Base-by-base conservation (phyloP, 2,329 filamentous ascomycete genomes). In the Alternaria panax region DNA sequence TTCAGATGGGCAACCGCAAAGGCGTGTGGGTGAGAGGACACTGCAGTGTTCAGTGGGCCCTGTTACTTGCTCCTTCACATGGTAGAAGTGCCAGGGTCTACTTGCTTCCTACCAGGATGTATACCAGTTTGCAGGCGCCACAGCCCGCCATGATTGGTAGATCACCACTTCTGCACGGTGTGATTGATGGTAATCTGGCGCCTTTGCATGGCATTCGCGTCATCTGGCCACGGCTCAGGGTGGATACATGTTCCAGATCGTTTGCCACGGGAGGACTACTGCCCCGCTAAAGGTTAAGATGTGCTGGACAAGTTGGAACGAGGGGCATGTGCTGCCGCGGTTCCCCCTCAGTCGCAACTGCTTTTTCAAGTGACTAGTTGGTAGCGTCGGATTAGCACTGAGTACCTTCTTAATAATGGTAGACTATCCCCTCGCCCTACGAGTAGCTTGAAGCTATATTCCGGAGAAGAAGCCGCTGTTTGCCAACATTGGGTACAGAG, bases 181-280 rank as follows among this genome's bases (percentile, higher is more conserved):
- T 59, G 59, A 64, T 64, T 62, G 58, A 71, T 70, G 64, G 65
- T 9, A 62, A 65, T 66, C 62, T 64, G 27, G 38, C 36, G 57
- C 41, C 42, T 63, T 63, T 60, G 60, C 67, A 70, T 71, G 65
- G 62, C 57, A 58, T 59, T 66, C 62, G 59, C 66, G 66, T 71
- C 67, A 69, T 70, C 59, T 46, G 47, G 30, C 48, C 62, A 54
- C 53, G 51, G 54, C 30, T 38, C 12, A 32, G 4, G 50, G 50
- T 43, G 53, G 50, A 51, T 59, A 64, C 60, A 59, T 56, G 59
- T 51, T 62, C 48, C 55, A 55, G 47, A 42, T 38, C 42, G 38
- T 32, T 28, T 20, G 38, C 38, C 50, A 38, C 43, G 4, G 45
- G 24, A 32, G 20, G 20, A 40, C 25, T n/a, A 42, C 18, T 57